Evolutionary conservation across 306 rosid species (phyloP), one percentile per base, ranked within the genome.

Genomic region (Inga oerstediana): DNA sequence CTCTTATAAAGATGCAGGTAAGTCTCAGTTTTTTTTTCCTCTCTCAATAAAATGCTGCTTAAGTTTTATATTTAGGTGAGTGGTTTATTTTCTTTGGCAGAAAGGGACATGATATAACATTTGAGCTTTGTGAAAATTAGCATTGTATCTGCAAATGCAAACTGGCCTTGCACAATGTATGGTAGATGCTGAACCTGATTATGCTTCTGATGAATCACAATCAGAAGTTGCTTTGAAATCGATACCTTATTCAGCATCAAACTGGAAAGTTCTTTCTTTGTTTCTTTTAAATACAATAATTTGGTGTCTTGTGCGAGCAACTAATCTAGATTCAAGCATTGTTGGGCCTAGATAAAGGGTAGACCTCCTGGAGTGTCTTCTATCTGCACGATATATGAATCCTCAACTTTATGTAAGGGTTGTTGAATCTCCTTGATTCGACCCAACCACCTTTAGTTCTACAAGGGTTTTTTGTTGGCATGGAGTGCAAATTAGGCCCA

Each of bases 1-100:
- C 19, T 84, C 90, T 11, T 94, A 92, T 85, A 81, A 91, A 84
- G 79, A 91, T 87, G 98, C 99, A 75, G 98, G 98, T 96, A 72
- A 83, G 86, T 80, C 79, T 83, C 61, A 58, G 37, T 76, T 72
- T 76, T 45, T 79, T 69, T 22, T 75, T 54, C 82, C 3, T 14
- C 4, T 84, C 5, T 49, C 4, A 79, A 74, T 76, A 68, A 3
- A 71, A 43, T 62, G 41, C 78, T 14, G 16, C 80, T 56, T 56
- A 66, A 68, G 81, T 35, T 78, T 67, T 52, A 69, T 48, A 45
- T 71, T 39, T 69, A 20, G 48, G 48, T 69, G 43, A 69, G 73
- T 39, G 68, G 52, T 75, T 13, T 78, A 70, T 73, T 43, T 71
- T 71, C 54, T n/a, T 44, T 69, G 22, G 8, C 32, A 3, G n/a